These are phyloP conservation scores for Cyberlindnera euphorbiiphila DNA, from an alignment of 805 yeast genomes.

Conservation along the genomic window DNA sequence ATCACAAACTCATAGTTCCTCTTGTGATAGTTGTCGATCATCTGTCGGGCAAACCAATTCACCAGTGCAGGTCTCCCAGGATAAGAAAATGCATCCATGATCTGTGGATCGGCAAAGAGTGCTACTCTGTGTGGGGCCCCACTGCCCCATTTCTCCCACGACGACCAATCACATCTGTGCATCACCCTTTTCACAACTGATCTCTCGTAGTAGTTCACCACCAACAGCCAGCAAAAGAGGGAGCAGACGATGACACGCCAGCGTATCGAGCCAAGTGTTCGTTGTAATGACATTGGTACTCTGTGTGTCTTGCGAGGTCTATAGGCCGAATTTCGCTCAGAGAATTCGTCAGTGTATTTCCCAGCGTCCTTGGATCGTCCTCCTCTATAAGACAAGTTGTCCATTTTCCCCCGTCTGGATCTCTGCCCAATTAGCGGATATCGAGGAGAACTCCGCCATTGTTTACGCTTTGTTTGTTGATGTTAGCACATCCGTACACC, in stretches of 20 bases:
- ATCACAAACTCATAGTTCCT: conserved; percentile 67
- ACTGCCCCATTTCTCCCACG: conserved; percentile 59
- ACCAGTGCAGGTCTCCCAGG: conserved; percentile 57
- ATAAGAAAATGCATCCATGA: conserved; percentile 85
- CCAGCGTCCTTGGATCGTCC: conserved; percentile 13
- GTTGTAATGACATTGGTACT: conserved; percentile 2
- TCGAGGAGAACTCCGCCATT: no score
- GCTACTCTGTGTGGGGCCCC: conserved; percentile 46
- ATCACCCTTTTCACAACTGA: conserved; percentile 43
- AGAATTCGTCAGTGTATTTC: not conserved
- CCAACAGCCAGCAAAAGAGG: conserved; percentile 38
- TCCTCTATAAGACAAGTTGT: conserved; percentile 19
- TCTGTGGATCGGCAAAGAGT: conserved; percentile 89
- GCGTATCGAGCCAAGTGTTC: conserved; percentile 7
- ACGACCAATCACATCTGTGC: conserved; percentile 53
- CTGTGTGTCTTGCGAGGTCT: conserved; percentile 12
- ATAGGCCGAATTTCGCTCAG: conserved; percentile 9
- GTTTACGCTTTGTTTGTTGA: no score
- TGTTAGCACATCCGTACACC: no score
- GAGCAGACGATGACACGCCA: conserved; percentile 13
- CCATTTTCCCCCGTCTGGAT: no score
- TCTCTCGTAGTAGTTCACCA: conserved; percentile 54
- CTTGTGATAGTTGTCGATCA: conserved; percentile 76
- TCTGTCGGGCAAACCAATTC: conserved; percentile 50
- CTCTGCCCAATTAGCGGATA: no score